Conservation (phyloP, 2,329 filamentous ascomycete genomes). For the Aspergillus nomiae region DNA sequence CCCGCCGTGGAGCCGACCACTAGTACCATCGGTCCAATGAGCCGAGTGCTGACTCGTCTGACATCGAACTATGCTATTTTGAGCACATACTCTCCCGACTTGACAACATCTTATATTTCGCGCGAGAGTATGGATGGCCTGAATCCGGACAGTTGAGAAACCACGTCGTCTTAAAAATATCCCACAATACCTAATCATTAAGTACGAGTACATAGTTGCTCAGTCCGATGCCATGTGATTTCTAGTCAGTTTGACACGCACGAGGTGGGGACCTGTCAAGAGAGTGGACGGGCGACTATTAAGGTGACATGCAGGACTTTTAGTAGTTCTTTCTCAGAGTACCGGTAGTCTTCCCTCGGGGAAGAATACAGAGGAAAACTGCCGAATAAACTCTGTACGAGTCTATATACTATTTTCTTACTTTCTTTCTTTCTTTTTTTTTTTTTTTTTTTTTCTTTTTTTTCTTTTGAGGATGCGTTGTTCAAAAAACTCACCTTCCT, state of each 20-base stretch:
- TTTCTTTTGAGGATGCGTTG: not conserved
- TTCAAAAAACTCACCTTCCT: not conserved
- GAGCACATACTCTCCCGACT: not conserved
- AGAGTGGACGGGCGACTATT: not conserved
- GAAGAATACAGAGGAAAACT: not conserved
- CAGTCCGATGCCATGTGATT: not conserved
- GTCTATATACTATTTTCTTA: not conserved
- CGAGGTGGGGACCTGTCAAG: not conserved
- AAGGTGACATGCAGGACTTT: too few relatives aligned
- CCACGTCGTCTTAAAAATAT: not conserved
- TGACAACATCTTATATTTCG: not conserved
- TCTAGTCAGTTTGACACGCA: not conserved
- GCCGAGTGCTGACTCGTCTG: not conserved
- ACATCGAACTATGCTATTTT: not conserved
- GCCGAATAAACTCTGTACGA: not conserved
- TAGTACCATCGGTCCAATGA: not conserved
- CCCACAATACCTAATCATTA: not conserved
- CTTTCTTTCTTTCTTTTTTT: not conserved
- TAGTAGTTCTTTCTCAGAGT: not conserved
- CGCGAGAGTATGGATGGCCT: not conserved
- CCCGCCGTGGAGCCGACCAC: not conserved
- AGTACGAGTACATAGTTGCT: not conserved
- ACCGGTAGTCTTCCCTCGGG: not conserved
- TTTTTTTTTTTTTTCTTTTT: not conserved
- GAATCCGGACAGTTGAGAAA: not conserved